Percentiles rank a stretch among this genome's conserved stretches.
Evolutionary conservation across 2,329 filamentous ascomycete genomes (phyloP).

Genomic region (Fusarium denticulatum): DNA sequence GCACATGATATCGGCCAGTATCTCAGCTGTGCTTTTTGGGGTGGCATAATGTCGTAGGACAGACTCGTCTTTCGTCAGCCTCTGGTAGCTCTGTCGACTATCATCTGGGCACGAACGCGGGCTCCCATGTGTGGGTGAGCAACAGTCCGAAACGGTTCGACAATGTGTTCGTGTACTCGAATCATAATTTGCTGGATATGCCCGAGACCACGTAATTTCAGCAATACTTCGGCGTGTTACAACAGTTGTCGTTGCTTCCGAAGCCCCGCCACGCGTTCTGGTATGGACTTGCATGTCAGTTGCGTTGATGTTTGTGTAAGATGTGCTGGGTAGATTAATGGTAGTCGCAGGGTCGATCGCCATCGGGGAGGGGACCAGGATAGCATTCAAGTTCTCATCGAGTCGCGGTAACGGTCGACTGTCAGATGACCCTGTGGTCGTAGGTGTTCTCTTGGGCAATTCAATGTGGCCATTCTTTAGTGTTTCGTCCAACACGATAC

Average conservation of each 20-base stretch:
- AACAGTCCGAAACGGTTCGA: constrained; percentile 36
- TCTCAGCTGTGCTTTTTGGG: constrained; percentile 26
- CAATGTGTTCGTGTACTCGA: not conserved
- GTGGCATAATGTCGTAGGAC: constrained; percentile 37
- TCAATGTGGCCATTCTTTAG: not conserved
- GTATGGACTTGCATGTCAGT: constrained; percentile 36
- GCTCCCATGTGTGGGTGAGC: constrained; percentile 25
- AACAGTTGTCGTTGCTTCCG: constrained; percentile 42
- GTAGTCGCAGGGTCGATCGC: constrained; percentile 48
- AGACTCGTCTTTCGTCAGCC: constrained; percentile 16
- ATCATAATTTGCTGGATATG: constrained; percentile 6
- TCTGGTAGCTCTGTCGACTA: constrained; percentile 27
- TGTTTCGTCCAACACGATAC: constrained; percentile 33
- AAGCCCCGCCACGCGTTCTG: constrained; percentile 27
- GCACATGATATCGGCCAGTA: constrained; percentile 34
- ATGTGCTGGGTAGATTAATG: constrained; percentile 46
- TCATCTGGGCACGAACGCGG: constrained; percentile 8
- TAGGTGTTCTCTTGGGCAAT: not conserved
- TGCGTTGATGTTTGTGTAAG: constrained; percentile 42
- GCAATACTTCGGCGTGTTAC: constrained; percentile 45
- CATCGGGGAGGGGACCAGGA: constrained; percentile 38
- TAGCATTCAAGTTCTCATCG: constrained; percentile 34
- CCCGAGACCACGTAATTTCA: constrained; percentile 45
- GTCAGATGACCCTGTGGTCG: constrained; percentile 6
- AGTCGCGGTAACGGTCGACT: constrained; percentile 29